Evolutionary conservation across 1,284 basidiomycete genomes (phyloP), one percentile per base, ranked within the genome.

Genomic region (Leccinum discolor): DNA sequence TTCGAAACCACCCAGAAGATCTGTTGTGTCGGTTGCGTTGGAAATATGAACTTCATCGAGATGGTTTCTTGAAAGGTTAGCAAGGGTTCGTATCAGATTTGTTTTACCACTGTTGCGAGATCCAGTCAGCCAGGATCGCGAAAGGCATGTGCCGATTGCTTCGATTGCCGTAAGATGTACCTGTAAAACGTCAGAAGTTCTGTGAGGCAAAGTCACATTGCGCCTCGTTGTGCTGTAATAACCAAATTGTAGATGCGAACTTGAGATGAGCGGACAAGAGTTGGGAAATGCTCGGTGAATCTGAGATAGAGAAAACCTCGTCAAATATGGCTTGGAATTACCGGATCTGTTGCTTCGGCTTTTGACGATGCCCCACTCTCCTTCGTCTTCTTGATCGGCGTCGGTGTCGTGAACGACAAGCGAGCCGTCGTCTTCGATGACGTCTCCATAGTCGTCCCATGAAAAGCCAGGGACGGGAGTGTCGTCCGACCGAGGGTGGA

Each of bases 1-100:
- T 79, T 99, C 98, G 74, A 99, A 99, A 70, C 94, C 92, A 59
- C 98, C 98, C 50, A 99, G 81, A 44, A 99, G 90, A 78, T 99
- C 98, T 74, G 91, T 91, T 1, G 96, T 95, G 76, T 99, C 98
- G 16, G 94, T 95, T 7, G 94, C 91, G 59, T 88, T 90, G 77
- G 93, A 97, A 77, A 99, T 83, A 23, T 88, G 84, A 59, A 99
- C 85, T 75, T 95, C 92, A 57, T 86, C 84, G 1, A 99, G 82
- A 14, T 76, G 65, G 60, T 86, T 85, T 18, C 96, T 96, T 44
- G 86, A 86, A 38, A 90, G 79, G 60, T 87, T 80, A 21, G 97
- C 95, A 59, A 98, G 78, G 8, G 85, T 81, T 59, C 89, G 85
- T 26, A 97, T 85, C 47, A 95, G 75, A 44, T 84, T 84, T 6